Evolutionary conservation across 1,284 basidiomycete genomes (phyloP), one percentile per base, ranked within the genome.

Genomic region (Cystobasidiaceae sp.): DNA sequence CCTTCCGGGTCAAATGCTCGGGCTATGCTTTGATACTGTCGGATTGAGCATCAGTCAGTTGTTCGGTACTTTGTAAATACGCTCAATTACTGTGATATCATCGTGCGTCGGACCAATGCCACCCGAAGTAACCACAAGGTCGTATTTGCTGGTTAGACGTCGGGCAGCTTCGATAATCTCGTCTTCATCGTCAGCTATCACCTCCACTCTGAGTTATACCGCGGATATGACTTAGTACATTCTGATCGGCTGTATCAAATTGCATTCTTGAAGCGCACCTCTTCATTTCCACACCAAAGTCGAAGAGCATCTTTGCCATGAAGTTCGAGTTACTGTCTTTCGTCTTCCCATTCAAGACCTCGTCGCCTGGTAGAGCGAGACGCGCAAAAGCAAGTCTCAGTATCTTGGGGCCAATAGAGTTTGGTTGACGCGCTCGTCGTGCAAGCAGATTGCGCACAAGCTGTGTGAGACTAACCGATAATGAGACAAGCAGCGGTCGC

Each of bases 131-230:
- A 94, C 82, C 23, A 94, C 90, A 72, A 93, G 86, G 77, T 94
- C 91, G 75, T 91, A 93, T 51, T 82, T 83, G 41, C 81, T 76
- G 19, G 88, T 86, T 81, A 97, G 85, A 4, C 91, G 82, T 56
- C 83, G 80, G 33, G 89, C 90, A 1, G 93, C 90, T 74, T 94
- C 90, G 66, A 90, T 80, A 69, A 96, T 97, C 75, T 92, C 87
- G 9, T 85, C 84, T 74, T 92, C 88, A 59, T 92, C 86, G 74
- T 97, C 93, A 0, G 93, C 81, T 56, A 97, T 88, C 55, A 97
- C 91, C 73, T 97, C 91, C 73, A 96, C 85, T 39, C 87, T 84
- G 34, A 7, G 25, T 19, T 2, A 39, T 19, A 15, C 21, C 34
- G n/a, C n/a, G n/a, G n/a, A n/a, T n/a, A 43, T 41, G 4, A 2